Evolutionary conservation across 1,139 yeast species (phyloP), one percentile per base, ranked within the genome.

Genomic region (Diutina siamensis): DNA sequence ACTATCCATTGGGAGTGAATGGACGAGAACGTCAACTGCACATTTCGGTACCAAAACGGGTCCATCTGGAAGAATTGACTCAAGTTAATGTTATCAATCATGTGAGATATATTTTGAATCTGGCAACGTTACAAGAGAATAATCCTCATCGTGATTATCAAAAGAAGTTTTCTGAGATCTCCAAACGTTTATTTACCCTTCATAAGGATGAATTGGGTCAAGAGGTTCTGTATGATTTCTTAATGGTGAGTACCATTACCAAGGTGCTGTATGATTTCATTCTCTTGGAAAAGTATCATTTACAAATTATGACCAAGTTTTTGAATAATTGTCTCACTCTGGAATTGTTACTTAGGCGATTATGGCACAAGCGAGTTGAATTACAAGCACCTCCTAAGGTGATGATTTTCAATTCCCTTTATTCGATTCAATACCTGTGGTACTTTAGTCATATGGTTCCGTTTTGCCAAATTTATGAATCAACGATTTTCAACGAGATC

Each of bases 201-300:
- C 62, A 60, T 45, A 60, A 56, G 42, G 72, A 65, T 4, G 42
- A 38, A 15, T 15, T 25, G 32, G 70, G 62, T 32, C 49, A 55
- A 15, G 44, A 31, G 4, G 44, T 32, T 66, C 66, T 31, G 68
- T 58, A 45, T 62, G 56, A 10, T 44, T 49, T 2, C 51, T 48
- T 19, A 44, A 51, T 9, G 42, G 42, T 38, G 40, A 49, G 3
- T 51, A 68, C 19, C 47, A 68, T 31, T 68, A 61, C 68, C 3
- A 68, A 67, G 49, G 65, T 67, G 5, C 62, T 71, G 1, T 65
- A 65, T 50, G 76, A 71, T 48, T 71, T 57, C 50, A 59, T 68
- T 46, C 55, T 70, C 31, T 56, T 71, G 49, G 76, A 71, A 46
- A 67, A 63, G 48, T 71, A 70, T 51, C 64, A 60, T 47, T 59